These are phyloP conservation scores for Physocladia obscura DNA, from an alignment of 192 early-diverging fungal genomes.

Conservation along the genomic window DNA sequence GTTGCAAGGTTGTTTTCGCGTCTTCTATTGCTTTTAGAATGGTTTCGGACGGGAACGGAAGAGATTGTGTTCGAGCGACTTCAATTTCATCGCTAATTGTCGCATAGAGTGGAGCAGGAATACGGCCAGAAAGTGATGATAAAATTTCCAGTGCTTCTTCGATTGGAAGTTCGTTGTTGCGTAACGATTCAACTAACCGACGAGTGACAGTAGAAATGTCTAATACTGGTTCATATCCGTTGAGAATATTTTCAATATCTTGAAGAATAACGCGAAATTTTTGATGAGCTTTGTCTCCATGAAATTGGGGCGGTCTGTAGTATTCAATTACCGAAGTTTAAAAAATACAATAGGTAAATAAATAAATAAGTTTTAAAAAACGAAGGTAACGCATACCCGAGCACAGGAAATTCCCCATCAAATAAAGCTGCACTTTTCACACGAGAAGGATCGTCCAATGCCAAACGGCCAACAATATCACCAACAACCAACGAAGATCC, in stretches of 20 bases:
- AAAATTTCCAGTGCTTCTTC: slow-evolving; percentile 77
- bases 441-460: slow-evolving; percentile 88
- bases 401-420: slow-evolving; percentile 46
- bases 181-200: slow-evolving; percentile 72
- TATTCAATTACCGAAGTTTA: too few relatives aligned
- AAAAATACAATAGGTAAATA: too few relatives aligned
- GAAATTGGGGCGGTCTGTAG: slow-evolving; percentile 72
- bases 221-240: slow-evolving; percentile 84
- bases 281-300: slow-evolving; percentile 89
- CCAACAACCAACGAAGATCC: slow-evolving; percentile 81
- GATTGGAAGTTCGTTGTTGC: slow-evolving; percentile 80
- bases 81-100: slow-evolving; percentile 26
- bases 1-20: slow-evolving; percentile 34
- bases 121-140: slow-evolving; percentile 79
- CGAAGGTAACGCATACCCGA: slow-evolving; percentile 25
- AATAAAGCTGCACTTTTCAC: slow-evolving; percentile 88
- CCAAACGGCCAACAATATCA: slow-evolving; percentile 89
- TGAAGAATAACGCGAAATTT: slow-evolving; percentile 63
- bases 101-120: slow-evolving; percentile 66
- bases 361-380: background rate
- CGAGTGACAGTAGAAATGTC: slow-evolving; percentile 70
- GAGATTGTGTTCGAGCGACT: background rate
- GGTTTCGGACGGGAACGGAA: slow-evolving; percentile 70
- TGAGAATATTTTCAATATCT: slow-evolving; percentile 72
- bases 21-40: slow-evolving; percentile 65